Evolutionary conservation across 257 asterid genomes (phyloP), one percentile per base, ranked within the genome.

Genomic region (Ophiorrhiza pumila): DNA sequence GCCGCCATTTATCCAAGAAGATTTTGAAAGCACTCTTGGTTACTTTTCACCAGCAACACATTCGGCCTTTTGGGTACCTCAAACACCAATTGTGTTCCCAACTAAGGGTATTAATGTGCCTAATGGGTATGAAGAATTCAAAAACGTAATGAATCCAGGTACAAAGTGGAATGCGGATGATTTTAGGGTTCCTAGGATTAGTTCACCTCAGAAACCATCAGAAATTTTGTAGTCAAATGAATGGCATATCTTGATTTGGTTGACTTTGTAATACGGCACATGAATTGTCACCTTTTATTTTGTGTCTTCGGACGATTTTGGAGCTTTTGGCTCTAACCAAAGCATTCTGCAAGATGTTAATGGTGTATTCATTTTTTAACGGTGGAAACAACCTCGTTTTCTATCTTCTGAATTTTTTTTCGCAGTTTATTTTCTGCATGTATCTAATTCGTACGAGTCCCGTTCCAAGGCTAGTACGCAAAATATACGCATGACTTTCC

Each of bases 71-170:
- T 39, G 77, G 72, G 64, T n/a, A 62, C 74, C 60, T 57, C 71
- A 57, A 78, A n/a, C 74, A 15, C 78, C 78, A 78, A 32, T 63
- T 37, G 72, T 61, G n/a, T 71, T 45, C 76, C 80, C 61, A 72
- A 75, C 53, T 5, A 5, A 42, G 34, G 37, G 8, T n/a, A 61
- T 34, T 43, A 60, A 41, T 47, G 77, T 71, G 39, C 10, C 34
- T 12, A 55, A 72, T 7, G 69, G 68, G 68, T 34, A 35, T 25
- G 49, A 32, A 20, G 50, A 71, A 34, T 18, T 46, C 49, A 61
- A 47, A 32, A 61, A 18, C 17, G 53, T 45, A 25, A 37, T 31
- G 43, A 55, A 64, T 41, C 46, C 58, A 27, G 50, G 41, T 68
- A 50, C 57, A 29, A 42, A 70, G 7, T 27, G 13, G 42, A 50